Evolutionary conservation across 805 yeast genomes (phyloP), one percentile per base, ranked within the genome.

Genomic region (Candida coleopterorum): DNA sequence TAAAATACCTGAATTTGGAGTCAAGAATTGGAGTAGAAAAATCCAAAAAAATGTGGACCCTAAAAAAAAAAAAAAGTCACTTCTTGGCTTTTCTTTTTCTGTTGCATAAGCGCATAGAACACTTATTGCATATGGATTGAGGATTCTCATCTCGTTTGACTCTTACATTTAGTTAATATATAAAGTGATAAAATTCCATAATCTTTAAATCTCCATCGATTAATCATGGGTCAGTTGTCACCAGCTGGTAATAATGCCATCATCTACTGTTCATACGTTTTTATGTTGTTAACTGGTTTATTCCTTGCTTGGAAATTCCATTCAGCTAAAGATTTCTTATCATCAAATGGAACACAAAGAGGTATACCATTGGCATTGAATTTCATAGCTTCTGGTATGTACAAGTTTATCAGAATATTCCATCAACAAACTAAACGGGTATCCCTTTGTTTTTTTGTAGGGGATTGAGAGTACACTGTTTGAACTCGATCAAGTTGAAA

Each of bases 361-460:
- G 94, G 87, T 18, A 23, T 86, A 11, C 95, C 96, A 1, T 64
- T 89, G 48, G 84, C 96, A 2, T 68, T 89, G 42, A 89, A 89
- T 57, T 89, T 89, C 55, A 77, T 89, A 37, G 97, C 97, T 34
- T 80, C 94, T 47, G 95, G 95, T 75, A 69, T 65, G 85, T 81
- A 17, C 7, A 18, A n/a, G 15, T n/a, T n/a, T n/a, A n/a, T n/a
- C n/a, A n/a, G n/a, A n/a, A n/a, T 34, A 40, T 42, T 16, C 6
- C 14, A 15, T 14, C 18, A 12, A 16, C 29, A 33, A 47, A 47
- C 30, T 28, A 35, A 17, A 17, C 22, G 41, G 39, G 25, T 25
- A 33, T 25, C 29, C 36, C 4, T 18, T n/a, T n/a, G n/a, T n/a
- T n/a, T n/a, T n/a, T n/a, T n/a, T n/a, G n/a, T n/a, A 9, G 26